Conservation (phyloP, 257 asterid species). For the Nicotiana paniculata region DNA sequence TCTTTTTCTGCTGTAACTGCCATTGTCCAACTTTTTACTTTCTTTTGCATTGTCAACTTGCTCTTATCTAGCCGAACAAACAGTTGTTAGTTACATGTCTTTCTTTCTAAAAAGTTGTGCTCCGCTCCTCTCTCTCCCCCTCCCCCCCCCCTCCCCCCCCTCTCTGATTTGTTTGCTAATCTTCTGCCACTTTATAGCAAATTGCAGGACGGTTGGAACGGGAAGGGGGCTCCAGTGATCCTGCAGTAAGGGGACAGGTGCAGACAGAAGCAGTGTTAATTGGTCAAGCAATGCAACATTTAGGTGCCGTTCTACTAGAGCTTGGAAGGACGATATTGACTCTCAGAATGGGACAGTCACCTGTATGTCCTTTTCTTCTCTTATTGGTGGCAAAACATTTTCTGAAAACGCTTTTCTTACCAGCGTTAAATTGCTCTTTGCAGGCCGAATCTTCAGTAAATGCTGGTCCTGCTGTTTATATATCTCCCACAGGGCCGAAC, state of each 20-base stretch:
- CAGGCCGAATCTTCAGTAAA: constrained; percentile 83
- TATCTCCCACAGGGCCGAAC: constrained; percentile 91
- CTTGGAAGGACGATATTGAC: constrained; percentile 90
- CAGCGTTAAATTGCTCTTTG: constrained; percentile 23
- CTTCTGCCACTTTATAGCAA: constrained; percentile 57
- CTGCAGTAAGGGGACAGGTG: constrained; percentile 59
- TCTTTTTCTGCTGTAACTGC: background rate
- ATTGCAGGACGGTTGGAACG: constrained; percentile 67
- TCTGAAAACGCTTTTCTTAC: constrained; percentile 6
- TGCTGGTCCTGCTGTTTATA: constrained; percentile 96
- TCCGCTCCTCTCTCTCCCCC: background rate
- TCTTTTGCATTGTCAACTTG: background rate
- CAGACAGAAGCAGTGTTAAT: constrained; percentile 57
- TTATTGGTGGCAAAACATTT: background rate
- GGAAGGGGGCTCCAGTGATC: constrained; percentile 62
- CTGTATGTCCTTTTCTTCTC: constrained; percentile 43
- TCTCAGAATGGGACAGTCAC: constrained; percentile 76
- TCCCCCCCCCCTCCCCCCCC: background rate
- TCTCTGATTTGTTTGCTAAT: constrained; percentile 31
- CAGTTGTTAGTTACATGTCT: background rate
- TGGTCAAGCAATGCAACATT: constrained; percentile 86
- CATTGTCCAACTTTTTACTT: background rate
- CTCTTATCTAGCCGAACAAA: background rate
- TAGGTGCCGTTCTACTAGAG: constrained; percentile 88
- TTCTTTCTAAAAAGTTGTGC: background rate